Percentiles rank a stretch among this genome's conserved stretches.
Conservation (phyloP, 371 early-diverging fungal species). For the Mortierella sp. region DNA sequence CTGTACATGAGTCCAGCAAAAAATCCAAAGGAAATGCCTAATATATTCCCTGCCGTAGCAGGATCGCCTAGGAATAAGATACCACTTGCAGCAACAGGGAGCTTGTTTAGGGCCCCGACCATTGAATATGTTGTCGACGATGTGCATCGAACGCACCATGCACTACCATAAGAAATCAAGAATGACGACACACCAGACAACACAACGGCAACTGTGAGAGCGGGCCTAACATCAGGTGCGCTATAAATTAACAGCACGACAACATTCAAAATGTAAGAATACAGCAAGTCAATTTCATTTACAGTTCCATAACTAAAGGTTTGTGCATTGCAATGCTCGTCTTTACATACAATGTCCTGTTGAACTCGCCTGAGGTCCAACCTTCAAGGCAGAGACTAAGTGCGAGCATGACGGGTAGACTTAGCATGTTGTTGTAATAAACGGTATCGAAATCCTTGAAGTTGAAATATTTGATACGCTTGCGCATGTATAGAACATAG, state of each 20-base stretch:
- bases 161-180: constrained; percentile 92
- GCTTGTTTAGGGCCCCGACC: constrained; percentile 99
- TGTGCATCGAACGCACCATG: constrained; percentile 96
- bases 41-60: constrained; percentile 63
- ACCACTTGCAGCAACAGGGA: constrained; percentile 96
- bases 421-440: constrained; percentile 95
- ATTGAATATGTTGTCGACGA: constrained; percentile 98
- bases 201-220: constrained; percentile 78
- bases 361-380: constrained; percentile 67
- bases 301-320: neutral
- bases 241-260: constrained; percentile 36
- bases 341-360: constrained; percentile 66
- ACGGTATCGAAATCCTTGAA: constrained; percentile 97
- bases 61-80: constrained; percentile 95
- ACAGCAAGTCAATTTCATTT: neutral
- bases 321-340: neutral
- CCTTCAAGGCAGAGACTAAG: constrained; percentile 87
- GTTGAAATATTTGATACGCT: constrained; percentile 83
- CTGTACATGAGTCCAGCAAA: constrained; percentile 87
- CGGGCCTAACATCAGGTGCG: constrained; percentile 62
- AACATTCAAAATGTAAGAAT: neutral
- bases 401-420: constrained; percentile 86
- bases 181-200: constrained; percentile 92
- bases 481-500: constrained; percentile 93
- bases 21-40: constrained; percentile 85